Conservation (phyloP, 768 basidiomycete genomes). For the Panellus pusillus region DNA sequence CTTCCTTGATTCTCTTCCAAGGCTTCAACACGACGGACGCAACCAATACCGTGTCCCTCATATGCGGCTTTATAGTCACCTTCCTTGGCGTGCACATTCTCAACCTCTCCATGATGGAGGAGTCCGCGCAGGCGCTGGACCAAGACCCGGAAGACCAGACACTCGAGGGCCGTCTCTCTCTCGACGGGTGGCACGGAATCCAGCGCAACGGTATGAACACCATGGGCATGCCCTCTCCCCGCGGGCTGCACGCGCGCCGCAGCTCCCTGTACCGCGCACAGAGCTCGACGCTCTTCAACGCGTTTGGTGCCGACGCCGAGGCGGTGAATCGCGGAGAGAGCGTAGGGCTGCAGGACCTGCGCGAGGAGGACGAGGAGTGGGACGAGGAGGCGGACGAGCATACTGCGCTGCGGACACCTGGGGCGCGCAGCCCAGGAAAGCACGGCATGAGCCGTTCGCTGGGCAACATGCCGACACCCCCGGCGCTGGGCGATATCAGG, state of each 20-base stretch:
- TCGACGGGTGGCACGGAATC: slow-evolving; percentile 70
- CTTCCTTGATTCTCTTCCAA: slow-evolving; percentile 95
- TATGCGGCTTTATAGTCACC: slow-evolving; percentile 88
- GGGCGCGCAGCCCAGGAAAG: background rate
- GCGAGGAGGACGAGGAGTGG: slow-evolving; percentile 64
- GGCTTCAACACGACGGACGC: slow-evolving; percentile 90
- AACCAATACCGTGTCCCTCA: slow-evolving; percentile 80
- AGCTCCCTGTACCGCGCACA: slow-evolving; percentile 68
- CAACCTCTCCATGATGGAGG: slow-evolving; percentile 65
- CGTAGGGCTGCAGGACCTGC: slow-evolving; percentile 61
- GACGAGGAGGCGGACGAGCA: slow-evolving; percentile 51
- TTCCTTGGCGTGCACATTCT: slow-evolving; percentile 97
- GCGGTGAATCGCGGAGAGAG: slow-evolving; percentile 30
- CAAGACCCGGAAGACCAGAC: slow-evolving; percentile 72
- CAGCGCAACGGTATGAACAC: slow-evolving; percentile 27
- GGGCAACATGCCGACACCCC: background rate
- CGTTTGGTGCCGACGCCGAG: slow-evolving; percentile 59
- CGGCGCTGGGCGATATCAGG: slow-evolving; percentile 21
- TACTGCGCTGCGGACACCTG: slow-evolving; percentile 24
- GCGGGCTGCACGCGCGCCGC: slow-evolving; percentile 56
- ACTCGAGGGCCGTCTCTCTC: slow-evolving; percentile 75
- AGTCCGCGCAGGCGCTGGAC: slow-evolving; percentile 62
- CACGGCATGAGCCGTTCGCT: background rate
- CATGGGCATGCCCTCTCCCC: slow-evolving; percentile 32
- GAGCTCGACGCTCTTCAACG: slow-evolving; percentile 67